These are phyloP conservation scores for Zasmidium cellare DNA, from an alignment of 2,329 filamentous ascomycete species.

Conservation along the genomic window DNA sequence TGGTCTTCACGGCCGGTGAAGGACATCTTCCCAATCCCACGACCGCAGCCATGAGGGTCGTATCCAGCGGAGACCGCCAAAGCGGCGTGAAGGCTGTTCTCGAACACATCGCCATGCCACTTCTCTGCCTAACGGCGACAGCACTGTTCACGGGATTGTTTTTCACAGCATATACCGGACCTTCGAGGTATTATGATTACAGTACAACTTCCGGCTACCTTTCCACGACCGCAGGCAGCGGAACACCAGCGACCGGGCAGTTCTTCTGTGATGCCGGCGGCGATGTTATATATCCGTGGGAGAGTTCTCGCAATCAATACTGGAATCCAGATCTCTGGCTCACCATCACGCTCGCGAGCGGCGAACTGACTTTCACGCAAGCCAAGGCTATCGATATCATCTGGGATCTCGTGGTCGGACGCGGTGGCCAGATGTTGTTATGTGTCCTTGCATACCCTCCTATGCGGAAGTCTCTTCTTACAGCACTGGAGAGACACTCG, in stretches of 20 bases:
- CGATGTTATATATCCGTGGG: not conserved
- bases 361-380: conserved; percentile 9
- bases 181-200: not conserved
- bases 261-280: conserved; percentile 11
- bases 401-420: conserved; percentile 17
- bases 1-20: not conserved
- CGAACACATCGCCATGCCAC: conserved; percentile 2
- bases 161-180: not conserved
- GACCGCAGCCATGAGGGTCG: conserved; percentile 1
- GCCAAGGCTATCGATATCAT: conserved; percentile 19
- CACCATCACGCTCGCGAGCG: conserved; percentile 14
- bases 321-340: conserved; percentile 15
- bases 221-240: too few relatives aligned
- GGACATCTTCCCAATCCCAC: not conserved
- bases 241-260: not conserved
- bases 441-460: conserved; percentile 3
- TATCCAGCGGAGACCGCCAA: conserved; percentile 1
- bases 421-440: conserved; percentile 14
- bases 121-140: conserved; percentile 1
- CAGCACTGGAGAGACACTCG: not conserved
- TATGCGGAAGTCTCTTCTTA: conserved; percentile 4
- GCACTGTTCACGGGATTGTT: conserved; percentile 2
- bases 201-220: too few relatives aligned
- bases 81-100: not conserved
- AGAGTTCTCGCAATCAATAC: not conserved